A percentile compares a stretch with the other conserved stretches of the same genome.
Conservation (phyloP, 2,329 filamentous ascomycete genomes). For the Penicillium sp. region DNA sequence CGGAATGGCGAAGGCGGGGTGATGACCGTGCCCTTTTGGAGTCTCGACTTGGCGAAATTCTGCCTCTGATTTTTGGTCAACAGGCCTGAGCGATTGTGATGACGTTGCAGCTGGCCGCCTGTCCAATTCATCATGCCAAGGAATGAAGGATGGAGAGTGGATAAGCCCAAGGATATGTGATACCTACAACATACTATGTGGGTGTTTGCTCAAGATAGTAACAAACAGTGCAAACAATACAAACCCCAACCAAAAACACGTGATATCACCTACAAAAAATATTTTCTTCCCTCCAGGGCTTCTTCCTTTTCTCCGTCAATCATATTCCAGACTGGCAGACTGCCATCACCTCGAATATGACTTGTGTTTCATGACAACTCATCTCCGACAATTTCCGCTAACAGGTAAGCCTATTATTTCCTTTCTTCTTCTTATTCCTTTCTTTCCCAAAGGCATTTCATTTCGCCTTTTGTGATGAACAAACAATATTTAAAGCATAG, state of each 20-base stretch:
- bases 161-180: background rate
- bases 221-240: slow-evolving; percentile 7
- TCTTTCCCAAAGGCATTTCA: slow-evolving; percentile 4
- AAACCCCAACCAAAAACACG: slow-evolving; percentile 4
- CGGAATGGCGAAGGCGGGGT: slow-evolving; percentile 12
- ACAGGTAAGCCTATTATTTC: slow-evolving; percentile 15
- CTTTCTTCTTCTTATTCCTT: background rate
- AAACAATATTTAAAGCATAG: slow-evolving; percentile 33
- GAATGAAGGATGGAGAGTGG: background rate
- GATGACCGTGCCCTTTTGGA: slow-evolving; percentile 12
- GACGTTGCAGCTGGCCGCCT: slow-evolving; percentile 36
- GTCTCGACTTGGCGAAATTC: slow-evolving; percentile 28
- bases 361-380: slow-evolving; percentile 6
- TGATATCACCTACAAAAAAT: slow-evolving; percentile 4
- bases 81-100: slow-evolving; percentile 27
- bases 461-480: slow-evolving; percentile 28
- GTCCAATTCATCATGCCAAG: slow-evolving; percentile 38
- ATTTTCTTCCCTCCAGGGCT: slow-evolving; percentile 4
- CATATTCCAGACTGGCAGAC: background rate
- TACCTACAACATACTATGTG: no score
- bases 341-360: background rate
- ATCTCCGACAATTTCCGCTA: slow-evolving; percentile 5
- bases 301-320: slow-evolving; percentile 4
- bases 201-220: background rate
- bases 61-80: slow-evolving; percentile 25